Evolutionary conservation across 1,284 basidiomycete species (phyloP).

Genomic region (Melanopsichium pennsylvanicum): DNA sequence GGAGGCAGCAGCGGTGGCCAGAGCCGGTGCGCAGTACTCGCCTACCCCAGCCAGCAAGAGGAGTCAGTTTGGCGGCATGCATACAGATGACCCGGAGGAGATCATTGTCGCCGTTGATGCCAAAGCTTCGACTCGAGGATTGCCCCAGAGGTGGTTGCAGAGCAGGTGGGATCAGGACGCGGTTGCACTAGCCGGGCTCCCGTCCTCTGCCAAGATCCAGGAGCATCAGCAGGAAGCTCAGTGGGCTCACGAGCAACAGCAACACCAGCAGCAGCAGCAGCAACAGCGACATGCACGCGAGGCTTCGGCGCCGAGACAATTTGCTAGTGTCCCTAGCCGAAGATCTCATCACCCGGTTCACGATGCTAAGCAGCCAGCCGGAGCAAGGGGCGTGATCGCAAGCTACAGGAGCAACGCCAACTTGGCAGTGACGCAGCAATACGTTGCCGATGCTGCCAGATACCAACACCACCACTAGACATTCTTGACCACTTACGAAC

Average conservation of each 20-base stretch:
- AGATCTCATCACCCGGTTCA: slow-evolving; percentile 2
- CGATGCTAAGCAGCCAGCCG: slow-evolving; percentile 1
- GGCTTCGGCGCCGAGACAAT: slow-evolving; percentile 6
- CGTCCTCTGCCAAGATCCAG: slow-evolving; percentile 4
- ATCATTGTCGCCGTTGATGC: slow-evolving; percentile 8
- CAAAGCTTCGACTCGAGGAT: slow-evolving; percentile 15
- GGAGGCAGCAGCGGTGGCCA: slow-evolving; percentile 1
- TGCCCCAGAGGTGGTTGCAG: slow-evolving; percentile 35
- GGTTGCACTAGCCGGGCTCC: slow-evolving; percentile 5
- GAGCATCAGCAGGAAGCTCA: slow-evolving; percentile 7
- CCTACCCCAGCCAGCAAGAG: slow-evolving; percentile 29
- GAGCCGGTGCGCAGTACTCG: slow-evolving; percentile 12
- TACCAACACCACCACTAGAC: slow-evolving; percentile 12
- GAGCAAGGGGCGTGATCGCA: slow-evolving; percentile 18
- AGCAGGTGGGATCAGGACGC: slow-evolving; percentile 31
- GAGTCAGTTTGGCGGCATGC: slow-evolving; percentile 3
- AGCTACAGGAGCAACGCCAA: slow-evolving; percentile 22
- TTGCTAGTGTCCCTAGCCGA: slow-evolving; percentile 18
- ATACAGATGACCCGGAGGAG: slow-evolving; percentile 7
- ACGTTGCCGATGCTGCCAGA: slow-evolving; percentile 9
- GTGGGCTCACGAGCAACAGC: too few species aligned
- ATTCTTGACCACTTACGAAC: not conserved
- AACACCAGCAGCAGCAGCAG: too few species aligned
- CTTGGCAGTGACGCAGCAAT: slow-evolving; percentile 17
- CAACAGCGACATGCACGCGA: not conserved